Evolutionary conservation across 1,284 basidiomycete species (phyloP).

Genomic region (Boletus albobrunnescens): DNA sequence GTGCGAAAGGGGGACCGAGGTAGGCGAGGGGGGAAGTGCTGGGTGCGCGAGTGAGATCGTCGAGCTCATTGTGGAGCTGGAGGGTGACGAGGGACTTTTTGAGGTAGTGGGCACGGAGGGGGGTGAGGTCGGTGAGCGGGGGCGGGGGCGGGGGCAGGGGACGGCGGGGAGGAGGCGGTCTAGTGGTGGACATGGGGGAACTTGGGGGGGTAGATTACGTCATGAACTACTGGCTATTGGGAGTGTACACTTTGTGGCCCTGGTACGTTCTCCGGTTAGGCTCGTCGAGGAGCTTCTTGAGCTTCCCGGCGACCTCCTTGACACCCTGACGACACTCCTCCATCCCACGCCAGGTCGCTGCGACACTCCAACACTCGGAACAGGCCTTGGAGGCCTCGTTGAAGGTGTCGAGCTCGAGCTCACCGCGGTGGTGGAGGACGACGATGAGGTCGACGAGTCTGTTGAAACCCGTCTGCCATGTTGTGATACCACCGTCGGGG

Average conservation of each 20-base stretch:
- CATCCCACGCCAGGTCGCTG: constrained; percentile 62
- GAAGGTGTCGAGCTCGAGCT: constrained; percentile 68
- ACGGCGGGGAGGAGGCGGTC: constrained; percentile 15
- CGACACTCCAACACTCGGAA: constrained; percentile 76
- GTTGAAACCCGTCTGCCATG: constrained; percentile 65
- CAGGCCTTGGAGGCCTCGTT: constrained; percentile 70
- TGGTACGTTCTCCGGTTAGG: constrained; percentile 59
- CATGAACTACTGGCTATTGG: constrained; percentile 31
- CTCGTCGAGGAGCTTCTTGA: constrained; percentile 63
- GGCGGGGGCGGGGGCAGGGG: constrained; percentile 3
- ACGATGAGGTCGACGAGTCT: constrained; percentile 66
- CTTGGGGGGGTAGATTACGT: constrained; percentile 19
- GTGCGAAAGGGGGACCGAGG: constrained; percentile 81
- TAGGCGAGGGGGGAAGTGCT: constrained; percentile 77
- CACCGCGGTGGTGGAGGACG: constrained; percentile 57
- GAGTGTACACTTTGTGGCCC: constrained; percentile 62
- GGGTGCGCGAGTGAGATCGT: constrained; percentile 57
- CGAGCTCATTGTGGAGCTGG: constrained; percentile 76
- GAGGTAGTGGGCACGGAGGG: constrained; percentile 89
- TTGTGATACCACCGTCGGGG: constrained; percentile 48
- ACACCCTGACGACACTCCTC: constrained; percentile 58
- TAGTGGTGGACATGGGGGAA: constrained; percentile 2
- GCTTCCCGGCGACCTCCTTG: constrained; percentile 52
- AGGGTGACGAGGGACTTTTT: constrained; percentile 92
- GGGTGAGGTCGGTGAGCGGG: constrained; percentile 49